Base-by-base conservation (phyloP, 2,329 filamentous ascomycete species). In the Colletotrichum higginsianum region DNA sequence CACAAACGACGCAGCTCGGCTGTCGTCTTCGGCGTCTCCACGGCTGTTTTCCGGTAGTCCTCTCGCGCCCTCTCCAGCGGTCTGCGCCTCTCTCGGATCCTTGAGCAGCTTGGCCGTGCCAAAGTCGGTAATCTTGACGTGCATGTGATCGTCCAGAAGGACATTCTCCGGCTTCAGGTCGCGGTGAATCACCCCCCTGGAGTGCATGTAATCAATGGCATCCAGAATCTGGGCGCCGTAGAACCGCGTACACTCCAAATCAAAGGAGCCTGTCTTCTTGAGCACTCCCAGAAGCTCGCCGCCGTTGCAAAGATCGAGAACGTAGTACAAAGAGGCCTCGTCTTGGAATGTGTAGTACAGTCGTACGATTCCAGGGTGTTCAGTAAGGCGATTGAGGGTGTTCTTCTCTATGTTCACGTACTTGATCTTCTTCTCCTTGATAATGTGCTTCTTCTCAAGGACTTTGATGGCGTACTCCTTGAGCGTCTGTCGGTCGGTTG, bases 381-480 rank as follows among this genome's bases (percentile, higher is more conserved):
- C 96, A 4, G 96, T 98, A 69, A 99, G 86, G 74, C 96, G 92
- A 80, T 99, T 99, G 67, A 99, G 86, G 0, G 96, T 98, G 83
- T 99, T 96, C 84, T 98, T 98, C 83, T 99, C 96, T 77, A 99
- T 99, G 83, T 98, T 99, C 82, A 99, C 96, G 79, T 99, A 99
- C 87, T 99, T 99, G 79, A 99, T 97, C 87, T 99, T 99, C 83
- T 98, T 98, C 84, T 99, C 96, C 83, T 98, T 99, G 86, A 99
- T 99, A 79, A 99, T 99, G 82, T 99, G 96, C 78, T 95, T 91
- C 84, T 99, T 99, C 83, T 99, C 96, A 57, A 99, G 89, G 18
- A 99, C 96, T 82, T 99, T 99, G 84, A 99, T 95, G 35, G 96
- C 96, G 79, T 98, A 98, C 81, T 99, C 96, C 78, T 97, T 97